A percentile compares a stretch with the other conserved stretches of the same genome.
phyloP scores from a whole-genome alignment of 2,329 filamentous ascomycete species.

The Fonsecaea erecta region DNA sequence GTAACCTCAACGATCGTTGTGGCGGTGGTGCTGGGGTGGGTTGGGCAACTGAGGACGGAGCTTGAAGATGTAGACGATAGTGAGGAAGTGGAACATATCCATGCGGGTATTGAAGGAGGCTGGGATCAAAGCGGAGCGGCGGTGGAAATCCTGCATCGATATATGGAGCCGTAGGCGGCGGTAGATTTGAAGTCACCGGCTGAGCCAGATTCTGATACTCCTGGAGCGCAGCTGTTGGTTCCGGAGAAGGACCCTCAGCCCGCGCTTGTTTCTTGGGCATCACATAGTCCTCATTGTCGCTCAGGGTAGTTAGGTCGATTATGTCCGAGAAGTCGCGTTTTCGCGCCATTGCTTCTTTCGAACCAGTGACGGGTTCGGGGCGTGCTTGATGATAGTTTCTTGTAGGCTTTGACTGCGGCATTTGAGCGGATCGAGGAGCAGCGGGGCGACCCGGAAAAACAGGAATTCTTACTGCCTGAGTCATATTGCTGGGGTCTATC shows the following conservation, averaged over 20 bases:
- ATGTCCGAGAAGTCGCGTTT: constrained; percentile 61
- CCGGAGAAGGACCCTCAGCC: constrained; percentile 27
- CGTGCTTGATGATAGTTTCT: constrained; percentile 8
- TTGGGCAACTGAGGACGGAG: background rate
- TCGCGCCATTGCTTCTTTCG: constrained; percentile 61
- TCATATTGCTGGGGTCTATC: background rate
- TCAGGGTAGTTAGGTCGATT: constrained; percentile 57
- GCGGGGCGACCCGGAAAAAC: background rate
- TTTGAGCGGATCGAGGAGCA: background rate
- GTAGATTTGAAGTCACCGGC: background rate
- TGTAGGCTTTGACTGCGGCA: background rate
- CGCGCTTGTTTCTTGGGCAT: constrained; percentile 40
- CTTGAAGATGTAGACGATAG: background rate
- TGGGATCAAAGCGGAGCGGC: constrained; percentile 15
- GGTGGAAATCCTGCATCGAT: background rate
- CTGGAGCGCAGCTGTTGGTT: constrained; percentile 21
- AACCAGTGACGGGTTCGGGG: constrained; percentile 38
- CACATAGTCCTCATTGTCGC: constrained; percentile 52
- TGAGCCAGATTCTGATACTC: constrained; percentile 15
- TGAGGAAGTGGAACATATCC: constrained; percentile 1
- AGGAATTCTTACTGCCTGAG: background rate
- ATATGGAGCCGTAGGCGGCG: background rate
- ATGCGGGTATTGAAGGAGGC: background rate
- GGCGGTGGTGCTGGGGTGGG: background rate
- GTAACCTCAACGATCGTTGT: constrained; percentile 20